Evolutionary conservation across 805 yeast species (phyloP), one percentile per base, ranked within the genome.

Genomic region (Lachancea lanzarotensis): DNA sequence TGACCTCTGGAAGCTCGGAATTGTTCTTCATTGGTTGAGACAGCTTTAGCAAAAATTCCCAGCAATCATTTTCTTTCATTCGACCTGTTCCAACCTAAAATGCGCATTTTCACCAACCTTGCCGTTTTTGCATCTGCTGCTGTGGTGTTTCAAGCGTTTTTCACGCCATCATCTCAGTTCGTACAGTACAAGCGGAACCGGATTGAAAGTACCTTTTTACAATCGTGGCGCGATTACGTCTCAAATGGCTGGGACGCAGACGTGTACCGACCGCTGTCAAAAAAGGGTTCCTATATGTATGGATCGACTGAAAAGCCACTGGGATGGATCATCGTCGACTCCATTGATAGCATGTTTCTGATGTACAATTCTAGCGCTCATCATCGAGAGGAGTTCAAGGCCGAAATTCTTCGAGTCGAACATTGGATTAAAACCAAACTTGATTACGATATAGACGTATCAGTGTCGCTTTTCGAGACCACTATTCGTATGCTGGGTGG

Each of bases 401-500:
- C 76, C 9, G 89, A 85, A 56, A 68, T 84, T 27, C 64, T 62
- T 31, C 72, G 76, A 25, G 90, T 95, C 5, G 75, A 78, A 48
- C 60, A 75, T 4, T 90, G 96, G 95, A 83, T 90, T 40, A 72
- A 74, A 39, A 67, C 80, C 45, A 87, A 78, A 41, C 70, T 90
- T 51, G 72, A 71, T 43, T 89, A 86, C 59, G 78, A 80, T 53
- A 77, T 85, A 53, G 84, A 87, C 59, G 77, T 81, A 49, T 75
- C 75, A 30, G 93, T 87, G 35, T 88, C 83, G 59, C 81, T 88
- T 5, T 90, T 90, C 65, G 97, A 89, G 61, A 88, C 96, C n/a
- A 87, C 97, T 5, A 89, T 87, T 51, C 74, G 96, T 60, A 87
- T 90, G 95, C 68, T 90, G 20, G 97, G 97, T 36, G 97, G 97